Conservation (phyloP, 2,329 filamentous ascomycete genomes). For the Hymenoscyphus repandus region DNA sequence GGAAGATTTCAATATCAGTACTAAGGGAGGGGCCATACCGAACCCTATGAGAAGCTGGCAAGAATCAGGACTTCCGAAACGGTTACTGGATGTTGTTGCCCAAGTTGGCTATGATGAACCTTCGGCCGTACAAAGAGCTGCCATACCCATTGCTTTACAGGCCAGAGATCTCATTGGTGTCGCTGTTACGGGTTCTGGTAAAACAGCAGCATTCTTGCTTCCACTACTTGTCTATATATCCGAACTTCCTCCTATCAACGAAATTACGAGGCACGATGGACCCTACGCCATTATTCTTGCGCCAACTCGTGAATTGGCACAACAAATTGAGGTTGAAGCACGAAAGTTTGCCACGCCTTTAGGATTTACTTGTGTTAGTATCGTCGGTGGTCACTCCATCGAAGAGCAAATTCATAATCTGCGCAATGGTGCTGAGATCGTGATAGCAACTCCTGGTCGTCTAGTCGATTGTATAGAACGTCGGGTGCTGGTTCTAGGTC, state of each 20-base stretch:
- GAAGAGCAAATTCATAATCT: constrained; percentile 91
- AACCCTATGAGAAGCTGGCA: constrained; percentile 95
- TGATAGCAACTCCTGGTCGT: constrained; percentile 97
- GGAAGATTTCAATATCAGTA: constrained; percentile 95
- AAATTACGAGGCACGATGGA: constrained; percentile 85
- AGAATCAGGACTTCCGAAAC: constrained; percentile 74
- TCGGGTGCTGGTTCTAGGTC: constrained; percentile 82
- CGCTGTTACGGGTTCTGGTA: constrained; percentile 95
- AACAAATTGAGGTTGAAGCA: constrained; percentile 94
- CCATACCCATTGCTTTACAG: constrained; percentile 91
- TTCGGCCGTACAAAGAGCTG: constrained; percentile 84
- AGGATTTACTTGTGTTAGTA: constrained; percentile 91
- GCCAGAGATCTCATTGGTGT: constrained; percentile 96
- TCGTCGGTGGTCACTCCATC: constrained; percentile 93
- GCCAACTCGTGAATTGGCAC: constrained; percentile 92
- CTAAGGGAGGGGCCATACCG: constrained; percentile 85
- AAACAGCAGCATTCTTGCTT: constrained; percentile 91
- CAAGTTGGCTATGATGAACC: constrained; percentile 88
- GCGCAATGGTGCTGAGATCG: constrained; percentile 90
- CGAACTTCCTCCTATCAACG: constrained; percentile 77
- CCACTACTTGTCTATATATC: constrained; percentile 93
- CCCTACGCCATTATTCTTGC: constrained; percentile 97
- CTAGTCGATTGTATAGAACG: constrained; percentile 96
- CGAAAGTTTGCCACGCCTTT: constrained; percentile 86
- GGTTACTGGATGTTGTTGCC: constrained; percentile 75